Conservation (phyloP, 441 rosid species). For the Euphorbia celastroides region DNA sequence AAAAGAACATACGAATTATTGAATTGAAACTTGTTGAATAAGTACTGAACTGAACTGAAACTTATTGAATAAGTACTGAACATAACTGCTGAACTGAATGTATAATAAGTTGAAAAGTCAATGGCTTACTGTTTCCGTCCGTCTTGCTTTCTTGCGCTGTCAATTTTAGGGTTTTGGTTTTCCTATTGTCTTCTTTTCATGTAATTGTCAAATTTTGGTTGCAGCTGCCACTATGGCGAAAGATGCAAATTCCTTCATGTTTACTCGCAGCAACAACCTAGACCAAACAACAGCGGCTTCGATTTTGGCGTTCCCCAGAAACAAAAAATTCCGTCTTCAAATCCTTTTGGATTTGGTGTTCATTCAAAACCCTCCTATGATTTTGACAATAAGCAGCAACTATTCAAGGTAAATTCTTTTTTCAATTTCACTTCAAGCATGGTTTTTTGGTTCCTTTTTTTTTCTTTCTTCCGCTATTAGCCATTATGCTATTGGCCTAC, state of each 20-base stretch:
- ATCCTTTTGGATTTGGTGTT: conserved; percentile 85
- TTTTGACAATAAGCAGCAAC: conserved; percentile 38
- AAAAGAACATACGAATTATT: too few species aligned
- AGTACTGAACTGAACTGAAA: too few species aligned
- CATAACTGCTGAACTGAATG: too few species aligned
- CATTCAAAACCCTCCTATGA: conserved; percentile 30
- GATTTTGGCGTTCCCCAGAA: conserved; percentile 50
- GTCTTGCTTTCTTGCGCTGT: too few species aligned
- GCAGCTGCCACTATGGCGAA: conserved; percentile 82
- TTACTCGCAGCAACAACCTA: conserved; percentile 38
- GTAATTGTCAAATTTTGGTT: conserved; percentile 21
- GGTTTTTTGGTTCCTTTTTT: background rate
- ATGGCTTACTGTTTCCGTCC: too few species aligned
- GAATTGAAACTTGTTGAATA: too few species aligned
- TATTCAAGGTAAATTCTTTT: conserved; percentile 50
- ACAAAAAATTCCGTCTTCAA: conserved; percentile 22
- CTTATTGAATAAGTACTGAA: too few species aligned
- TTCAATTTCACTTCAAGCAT: background rate
- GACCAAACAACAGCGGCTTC: conserved; percentile 26
- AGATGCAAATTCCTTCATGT: conserved; percentile 71
- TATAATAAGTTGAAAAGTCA: too few species aligned
- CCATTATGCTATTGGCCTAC: conserved; percentile 3
- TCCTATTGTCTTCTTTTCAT: background rate
- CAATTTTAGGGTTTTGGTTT: background rate
- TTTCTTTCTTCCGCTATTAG: too few species aligned